Evolutionary conservation across 106 monocot genomes (phyloP), one percentile per base, ranked within the genome.

Genomic region (Hemerocallis citrina): DNA sequence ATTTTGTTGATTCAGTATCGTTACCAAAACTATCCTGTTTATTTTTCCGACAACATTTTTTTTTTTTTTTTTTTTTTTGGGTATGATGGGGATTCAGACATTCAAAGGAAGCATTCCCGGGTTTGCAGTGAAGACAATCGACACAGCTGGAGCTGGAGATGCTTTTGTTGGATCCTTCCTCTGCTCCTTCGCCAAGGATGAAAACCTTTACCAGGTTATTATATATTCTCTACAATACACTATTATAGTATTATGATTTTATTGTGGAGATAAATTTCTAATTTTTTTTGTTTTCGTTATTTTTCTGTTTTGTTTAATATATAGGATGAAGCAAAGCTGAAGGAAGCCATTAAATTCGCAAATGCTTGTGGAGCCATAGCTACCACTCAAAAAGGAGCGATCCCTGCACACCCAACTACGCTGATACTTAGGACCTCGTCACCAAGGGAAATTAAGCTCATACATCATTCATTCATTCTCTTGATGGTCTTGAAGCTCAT

Each of bases 141-240:
- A 73, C 29, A 78, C 78, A 31, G 73, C 78, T 13, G 72, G 78
- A 29, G 78, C 78, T 9, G 78, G 78, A 1, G 78, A 78, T 63
- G 78, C 78, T 36, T 78, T 78, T 40, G 72, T 78, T n/a, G 78
- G 78, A 63, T 19, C 78, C 15, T 65, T 78, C 13, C 68, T 78
- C 14, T 46, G 63, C 19, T 72, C 66, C 16, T 68, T 78, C 57
- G 72, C 78, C 44, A 73, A 68, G 46, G 68, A 78, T 25, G 32
- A 33, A 56, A 72, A 67, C 3, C 42, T 78, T 35, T 78, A 72
- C 24, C 29, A 72, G 59, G 77, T 77, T 32, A n/a, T n/a, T n/a
- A n/a, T n/a, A n/a, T n/a, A n/a, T n/a, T n/a, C n/a, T n/a, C n/a
- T n/a, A n/a, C n/a, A n/a, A n/a, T n/a, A n/a, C n/a, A n/a, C n/a